Percentiles rank a stretch among this genome's conserved stretches.
Evolutionary conservation across 2,329 filamentous ascomycete genomes (phyloP).

Genomic region (Aciculosporium take): DNA sequence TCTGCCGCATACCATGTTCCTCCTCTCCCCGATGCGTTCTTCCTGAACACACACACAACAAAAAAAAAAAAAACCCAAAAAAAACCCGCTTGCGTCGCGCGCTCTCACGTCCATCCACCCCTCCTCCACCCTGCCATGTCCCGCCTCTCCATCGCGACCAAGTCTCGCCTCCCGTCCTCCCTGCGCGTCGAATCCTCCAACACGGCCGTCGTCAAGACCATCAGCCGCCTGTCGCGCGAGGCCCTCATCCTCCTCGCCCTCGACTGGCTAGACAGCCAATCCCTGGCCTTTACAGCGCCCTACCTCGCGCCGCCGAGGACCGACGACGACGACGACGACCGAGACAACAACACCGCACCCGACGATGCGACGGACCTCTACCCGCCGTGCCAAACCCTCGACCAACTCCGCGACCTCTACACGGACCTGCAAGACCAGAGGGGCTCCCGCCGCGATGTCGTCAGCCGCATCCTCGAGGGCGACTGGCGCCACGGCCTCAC

Average conservation of each 20-base stretch:
- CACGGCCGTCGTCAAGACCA: conserved; percentile 47
- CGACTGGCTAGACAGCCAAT: conserved; percentile 61
- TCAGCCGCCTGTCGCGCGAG: conserved; percentile 56
- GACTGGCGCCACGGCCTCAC: conserved; percentile 53
- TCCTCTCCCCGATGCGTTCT: not conserved
- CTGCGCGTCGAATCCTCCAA: conserved; percentile 54
- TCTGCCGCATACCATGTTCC: not conserved
- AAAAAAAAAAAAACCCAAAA: no score
- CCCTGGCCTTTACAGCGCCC: conserved; percentile 38
- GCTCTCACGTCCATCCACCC: not conserved
- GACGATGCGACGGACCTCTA: conserved; percentile 54
- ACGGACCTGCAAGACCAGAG: conserved; percentile 42
- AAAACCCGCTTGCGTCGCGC: not conserved
- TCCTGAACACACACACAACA: no score
- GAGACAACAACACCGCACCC: conserved; percentile 21
- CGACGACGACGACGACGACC: conserved; percentile 24
- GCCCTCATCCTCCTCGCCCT: conserved; percentile 59
- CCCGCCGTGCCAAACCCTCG: conserved; percentile 48
- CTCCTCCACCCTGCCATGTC: conserved; percentile 25
- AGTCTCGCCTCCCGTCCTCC: conserved; percentile 55
- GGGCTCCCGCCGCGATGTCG: conserved; percentile 47
- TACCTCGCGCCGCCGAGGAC: conserved; percentile 15
- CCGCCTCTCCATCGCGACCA: conserved; percentile 53
- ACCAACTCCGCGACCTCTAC: conserved; percentile 54
- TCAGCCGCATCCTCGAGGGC: conserved; percentile 50